Evolutionary conservation across 176 grass and related monocot species (phyloP).

Genomic region (Ananas comosus): DNA sequence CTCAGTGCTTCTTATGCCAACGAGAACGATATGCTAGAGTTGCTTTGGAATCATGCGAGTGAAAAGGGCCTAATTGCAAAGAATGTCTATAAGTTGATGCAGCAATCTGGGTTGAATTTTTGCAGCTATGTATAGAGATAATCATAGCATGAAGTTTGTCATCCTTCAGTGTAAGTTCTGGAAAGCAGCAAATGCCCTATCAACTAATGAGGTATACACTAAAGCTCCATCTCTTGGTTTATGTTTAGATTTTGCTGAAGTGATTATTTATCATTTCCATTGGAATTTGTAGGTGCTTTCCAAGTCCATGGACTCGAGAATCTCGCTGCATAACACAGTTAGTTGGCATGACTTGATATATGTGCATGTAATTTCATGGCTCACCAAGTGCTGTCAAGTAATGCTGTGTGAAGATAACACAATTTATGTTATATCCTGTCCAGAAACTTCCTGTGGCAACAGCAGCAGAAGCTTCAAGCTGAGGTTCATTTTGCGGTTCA

Average conservation of each 20-base stretch:
- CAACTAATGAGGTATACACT: not conserved
- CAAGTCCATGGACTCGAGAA: too few relatives aligned
- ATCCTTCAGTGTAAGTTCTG: not conserved
- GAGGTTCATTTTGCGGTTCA: too few relatives aligned
- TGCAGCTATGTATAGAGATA: not conserved
- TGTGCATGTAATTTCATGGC: too few relatives aligned
- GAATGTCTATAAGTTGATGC: constrained; percentile 10
- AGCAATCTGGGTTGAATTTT: not conserved
- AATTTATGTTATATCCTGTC: too few relatives aligned
- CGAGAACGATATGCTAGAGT: constrained; percentile 42
- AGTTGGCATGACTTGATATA: too few relatives aligned
- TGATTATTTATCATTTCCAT: not conserved
- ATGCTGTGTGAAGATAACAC: too few relatives aligned
- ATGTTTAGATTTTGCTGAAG: not conserved
- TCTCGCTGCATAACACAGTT: too few relatives aligned
- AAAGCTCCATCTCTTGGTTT: not conserved
- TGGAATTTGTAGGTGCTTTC: too few relatives aligned
- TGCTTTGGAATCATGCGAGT: constrained; percentile 54
- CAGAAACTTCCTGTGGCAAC: too few relatives aligned
- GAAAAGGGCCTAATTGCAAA: constrained; percentile 4
- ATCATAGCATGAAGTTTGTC: too few relatives aligned
- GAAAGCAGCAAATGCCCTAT: not conserved
- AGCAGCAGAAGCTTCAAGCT: too few relatives aligned
- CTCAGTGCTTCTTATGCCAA: constrained; percentile 47
- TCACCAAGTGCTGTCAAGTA: too few relatives aligned